Percentiles rank a stretch among this genome's conserved stretches.
Evolutionary conservation across 2,329 filamentous ascomycete genomes (phyloP).

Genomic region (Sporothrix pallida): DNA sequence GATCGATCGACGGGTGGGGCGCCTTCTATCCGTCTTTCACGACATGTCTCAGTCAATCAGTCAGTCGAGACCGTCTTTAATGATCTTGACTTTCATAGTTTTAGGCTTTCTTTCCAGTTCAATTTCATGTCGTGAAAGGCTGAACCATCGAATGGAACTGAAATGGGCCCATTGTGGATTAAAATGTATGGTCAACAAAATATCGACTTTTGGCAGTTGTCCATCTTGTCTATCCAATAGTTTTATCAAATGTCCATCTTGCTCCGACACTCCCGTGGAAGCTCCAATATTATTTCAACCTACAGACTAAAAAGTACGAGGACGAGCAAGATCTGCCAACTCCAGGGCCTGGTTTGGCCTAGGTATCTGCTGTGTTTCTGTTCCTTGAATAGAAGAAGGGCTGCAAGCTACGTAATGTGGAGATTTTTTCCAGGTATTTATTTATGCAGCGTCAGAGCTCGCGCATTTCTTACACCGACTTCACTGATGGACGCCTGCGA

Average conservation of each 20-base stretch:
- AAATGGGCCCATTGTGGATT: no score
- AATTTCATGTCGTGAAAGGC: no score
- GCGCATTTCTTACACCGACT: conserved; percentile 6
- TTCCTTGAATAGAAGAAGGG: no score
- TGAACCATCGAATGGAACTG: no score
- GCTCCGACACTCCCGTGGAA: not conserved
- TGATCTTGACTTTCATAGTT: no score
- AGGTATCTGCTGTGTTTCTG: not conserved
- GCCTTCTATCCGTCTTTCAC: not conserved
- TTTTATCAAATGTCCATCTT: not conserved
- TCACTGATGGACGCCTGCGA: not conserved
- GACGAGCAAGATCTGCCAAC: not conserved
- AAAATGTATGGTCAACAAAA: no score
- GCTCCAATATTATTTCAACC: not conserved
- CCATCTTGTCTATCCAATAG: no score
- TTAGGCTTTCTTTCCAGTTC: no score
- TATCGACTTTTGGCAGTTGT: no score
- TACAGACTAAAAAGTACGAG: not conserved
- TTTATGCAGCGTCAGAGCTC: not conserved
- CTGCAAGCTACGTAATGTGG: conserved; percentile 13
- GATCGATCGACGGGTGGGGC: conserved; percentile 1
- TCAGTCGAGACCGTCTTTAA: not conserved
- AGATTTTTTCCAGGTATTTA: not conserved
- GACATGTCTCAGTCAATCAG: not conserved
- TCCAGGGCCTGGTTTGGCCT: not conserved